phyloP scores from a whole-genome alignment of 2,329 filamentous ascomycete species.

The Aureobasidium vineae region DNA sequence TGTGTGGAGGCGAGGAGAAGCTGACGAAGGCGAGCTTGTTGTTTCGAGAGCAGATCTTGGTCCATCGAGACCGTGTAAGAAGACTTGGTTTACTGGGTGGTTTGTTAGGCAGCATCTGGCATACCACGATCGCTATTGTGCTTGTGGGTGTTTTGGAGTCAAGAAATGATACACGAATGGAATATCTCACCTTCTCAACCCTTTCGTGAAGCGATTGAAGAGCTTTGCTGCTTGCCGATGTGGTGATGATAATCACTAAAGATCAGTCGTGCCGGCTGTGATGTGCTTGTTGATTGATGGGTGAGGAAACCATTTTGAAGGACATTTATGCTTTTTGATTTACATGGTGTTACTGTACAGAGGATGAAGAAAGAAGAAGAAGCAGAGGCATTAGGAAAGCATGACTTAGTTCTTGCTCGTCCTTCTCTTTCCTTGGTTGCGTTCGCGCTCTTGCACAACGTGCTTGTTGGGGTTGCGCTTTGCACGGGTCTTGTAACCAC shows the following conservation, averaged over 20 bases:
- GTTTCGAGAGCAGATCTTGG: neutral
- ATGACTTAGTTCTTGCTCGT: conserved; percentile 35
- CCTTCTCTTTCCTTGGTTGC: conserved; percentile 87
- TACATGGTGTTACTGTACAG: conserved; percentile 22
- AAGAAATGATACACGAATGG: neutral
- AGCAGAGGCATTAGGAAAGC: neutral
- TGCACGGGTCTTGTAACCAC: conserved; percentile 86
- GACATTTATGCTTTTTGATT: conserved; percentile 12
- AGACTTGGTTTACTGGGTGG: conserved; percentile 17
- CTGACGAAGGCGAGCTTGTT: neutral
- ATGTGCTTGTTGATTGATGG: neutral
- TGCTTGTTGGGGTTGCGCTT: conserved; percentile 90
- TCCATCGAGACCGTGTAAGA: conserved; percentile 7
- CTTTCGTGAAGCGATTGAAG: no score
- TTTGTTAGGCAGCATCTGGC: conserved; percentile 21
- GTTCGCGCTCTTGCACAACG: conserved; percentile 76
- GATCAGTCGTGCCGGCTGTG: neutral
- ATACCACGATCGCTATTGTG: conserved; percentile 19
- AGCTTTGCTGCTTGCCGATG: no score
- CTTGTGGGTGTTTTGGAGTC: conserved; percentile 9
- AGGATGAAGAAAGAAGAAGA: neutral
- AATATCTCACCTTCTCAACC: no score
- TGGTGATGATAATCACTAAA: neutral
- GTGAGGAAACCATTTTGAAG: neutral
- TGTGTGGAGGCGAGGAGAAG: neutral